Conservation (phyloP, 2,329 filamentous ascomycete species). For the Myriangium duriaei region DNA sequence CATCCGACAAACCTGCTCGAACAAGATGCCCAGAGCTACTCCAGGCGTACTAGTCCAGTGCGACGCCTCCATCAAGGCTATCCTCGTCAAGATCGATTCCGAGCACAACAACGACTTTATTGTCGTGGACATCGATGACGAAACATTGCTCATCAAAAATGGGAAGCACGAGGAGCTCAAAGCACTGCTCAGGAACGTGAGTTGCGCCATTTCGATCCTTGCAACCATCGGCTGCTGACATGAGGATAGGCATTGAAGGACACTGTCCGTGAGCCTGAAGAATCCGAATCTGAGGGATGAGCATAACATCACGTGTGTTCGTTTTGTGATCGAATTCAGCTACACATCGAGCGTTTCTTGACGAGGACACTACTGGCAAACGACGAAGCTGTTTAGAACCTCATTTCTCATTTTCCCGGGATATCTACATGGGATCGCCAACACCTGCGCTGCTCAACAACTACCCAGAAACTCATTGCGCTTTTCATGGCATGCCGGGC, state of each 20-base stretch:
- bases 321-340: no score
- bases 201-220: conserved; percentile 11
- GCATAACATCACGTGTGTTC: conserved; percentile 22
- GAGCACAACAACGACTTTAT: conserved; percentile 56
- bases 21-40: conserved; percentile 17
- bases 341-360: no score
- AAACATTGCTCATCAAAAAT: conserved; percentile 62
- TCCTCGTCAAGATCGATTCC: conserved; percentile 65
- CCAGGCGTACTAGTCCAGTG: conserved; percentile 60
- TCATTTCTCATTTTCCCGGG: no score
- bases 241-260: conserved; percentile 23
- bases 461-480: not conserved
- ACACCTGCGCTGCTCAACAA: no score
- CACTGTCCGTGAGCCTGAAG: conserved; percentile 25
- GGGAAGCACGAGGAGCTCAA: conserved; percentile 59
- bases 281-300: conserved; percentile 23
- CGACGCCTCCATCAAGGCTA: conserved; percentile 78
- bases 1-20: not conserved
- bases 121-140: conserved; percentile 68
- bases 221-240: conserved; percentile 3
- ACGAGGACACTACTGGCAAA: no score
- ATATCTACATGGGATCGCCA: no score
- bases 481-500: conserved; percentile 25
- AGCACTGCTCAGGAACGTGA: conserved; percentile 53
- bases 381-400: no score